phyloP scores from a whole-genome alignment of 768 basidiomycete species.

The Boletus tomentosulus region DNA sequence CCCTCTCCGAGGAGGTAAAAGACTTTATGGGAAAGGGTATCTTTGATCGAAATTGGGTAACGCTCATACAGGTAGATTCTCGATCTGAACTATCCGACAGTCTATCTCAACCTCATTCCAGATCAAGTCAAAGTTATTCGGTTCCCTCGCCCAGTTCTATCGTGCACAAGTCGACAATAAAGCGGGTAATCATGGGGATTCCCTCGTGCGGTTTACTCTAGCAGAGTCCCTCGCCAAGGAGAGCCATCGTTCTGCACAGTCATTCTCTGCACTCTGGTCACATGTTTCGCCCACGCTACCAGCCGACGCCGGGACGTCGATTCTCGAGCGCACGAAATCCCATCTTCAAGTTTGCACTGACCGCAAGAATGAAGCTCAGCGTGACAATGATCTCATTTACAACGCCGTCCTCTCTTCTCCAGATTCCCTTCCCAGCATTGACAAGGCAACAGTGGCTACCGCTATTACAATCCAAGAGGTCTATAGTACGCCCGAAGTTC shows the following conservation, averaged over 20 bases:
- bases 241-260: conserved; percentile 60
- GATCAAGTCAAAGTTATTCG: conserved; percentile 91
- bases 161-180: conserved; percentile 75
- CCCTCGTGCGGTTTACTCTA: conserved; percentile 71
- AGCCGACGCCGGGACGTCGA: conserved; percentile 74
- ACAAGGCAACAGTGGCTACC: conserved; percentile 77
- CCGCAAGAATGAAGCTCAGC: conserved; percentile 66
- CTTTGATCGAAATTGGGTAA: conserved; percentile 92
- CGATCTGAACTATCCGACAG: background rate
- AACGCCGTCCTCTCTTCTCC: conserved; percentile 81
- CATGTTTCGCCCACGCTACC: conserved; percentile 80
- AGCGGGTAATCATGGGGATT: conserved; percentile 80
- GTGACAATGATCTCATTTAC: conserved; percentile 97
- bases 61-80: conserved; percentile 65
- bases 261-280: conserved; percentile 69
- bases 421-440: conserved; percentile 75
- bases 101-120: conserved; percentile 28
- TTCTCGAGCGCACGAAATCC: conserved; percentile 79
- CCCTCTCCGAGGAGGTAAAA: conserved; percentile 87
- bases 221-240: conserved; percentile 84
- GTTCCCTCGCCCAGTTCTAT: conserved; percentile 82
- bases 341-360: conserved; percentile 77
- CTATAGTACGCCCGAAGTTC: conserved; percentile 85
- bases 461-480: conserved; percentile 93
- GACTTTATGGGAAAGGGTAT: conserved; percentile 97